Conservation (phyloP, 345 rosid genomes). For the Salix dunnii region DNA sequence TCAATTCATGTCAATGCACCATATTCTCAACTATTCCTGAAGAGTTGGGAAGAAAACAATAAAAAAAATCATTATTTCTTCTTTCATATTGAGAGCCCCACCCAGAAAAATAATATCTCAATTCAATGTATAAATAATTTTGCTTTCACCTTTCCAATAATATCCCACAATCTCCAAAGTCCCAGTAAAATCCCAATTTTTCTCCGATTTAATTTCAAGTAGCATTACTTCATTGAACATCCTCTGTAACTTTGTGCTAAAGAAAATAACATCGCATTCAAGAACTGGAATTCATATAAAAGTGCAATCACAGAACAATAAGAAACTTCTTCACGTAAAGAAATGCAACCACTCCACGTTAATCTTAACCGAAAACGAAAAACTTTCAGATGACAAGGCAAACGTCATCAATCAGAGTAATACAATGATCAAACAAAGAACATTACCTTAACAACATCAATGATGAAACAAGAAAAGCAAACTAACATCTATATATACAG, state of each 20-base stretch:
- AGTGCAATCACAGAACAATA: neutral
- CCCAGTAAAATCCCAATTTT: neutral
- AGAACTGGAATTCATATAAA: neutral
- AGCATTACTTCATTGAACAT: neutral
- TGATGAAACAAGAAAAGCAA: neutral
- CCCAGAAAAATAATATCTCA: neutral
- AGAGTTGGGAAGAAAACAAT: neutral
- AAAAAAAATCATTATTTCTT: neutral
- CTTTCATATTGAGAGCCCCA: neutral
- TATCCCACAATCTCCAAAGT: neutral
- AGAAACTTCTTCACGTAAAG: neutral
- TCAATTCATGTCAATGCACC: neutral
- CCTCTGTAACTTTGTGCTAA: neutral
- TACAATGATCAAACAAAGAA: neutral
- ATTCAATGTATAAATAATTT: neutral
- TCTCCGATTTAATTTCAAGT: neutral
- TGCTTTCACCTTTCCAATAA: neutral
- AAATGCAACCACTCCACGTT: neutral
- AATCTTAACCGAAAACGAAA: neutral
- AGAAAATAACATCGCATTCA: neutral
- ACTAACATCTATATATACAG: neutral
- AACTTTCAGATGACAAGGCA: neutral
- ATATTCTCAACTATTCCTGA: neutral
- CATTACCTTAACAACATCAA: neutral
- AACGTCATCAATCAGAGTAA: neutral